Conservation (phyloP, 2,329 filamentous ascomycete species). For the Acephala macrosclerotiorum region DNA sequence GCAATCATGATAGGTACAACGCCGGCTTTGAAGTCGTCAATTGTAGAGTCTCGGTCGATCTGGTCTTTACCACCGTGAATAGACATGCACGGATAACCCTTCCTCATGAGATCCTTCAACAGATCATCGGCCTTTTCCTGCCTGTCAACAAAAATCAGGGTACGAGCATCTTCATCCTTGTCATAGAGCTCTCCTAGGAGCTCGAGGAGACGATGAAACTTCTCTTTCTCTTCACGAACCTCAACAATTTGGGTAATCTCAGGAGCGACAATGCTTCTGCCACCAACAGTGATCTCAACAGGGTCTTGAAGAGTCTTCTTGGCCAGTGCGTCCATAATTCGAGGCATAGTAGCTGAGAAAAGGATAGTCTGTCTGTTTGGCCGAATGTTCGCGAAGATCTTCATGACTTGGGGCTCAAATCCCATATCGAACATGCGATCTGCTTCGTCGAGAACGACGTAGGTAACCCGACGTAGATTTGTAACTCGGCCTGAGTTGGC, state of each 20-base stretch:
- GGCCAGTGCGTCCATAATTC: slow-evolving; percentile 88
- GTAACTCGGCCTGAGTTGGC: slow-evolving; percentile 95
- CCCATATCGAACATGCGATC: slow-evolving; percentile 99
- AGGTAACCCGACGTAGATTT: slow-evolving; percentile 87
- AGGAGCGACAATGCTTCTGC: slow-evolving; percentile 83
- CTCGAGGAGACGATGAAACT: slow-evolving; percentile 85
- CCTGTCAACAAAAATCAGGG: slow-evolving; percentile 89
- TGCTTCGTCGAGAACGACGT: slow-evolving; percentile 95
- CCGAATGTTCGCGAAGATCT: slow-evolving; percentile 90
- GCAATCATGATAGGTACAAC: slow-evolving; percentile 90
- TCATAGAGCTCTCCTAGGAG: slow-evolving; percentile 88
- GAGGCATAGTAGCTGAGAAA: slow-evolving; percentile 96
- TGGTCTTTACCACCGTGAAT: slow-evolving; percentile 96
- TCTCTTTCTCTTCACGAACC: slow-evolving; percentile 80
- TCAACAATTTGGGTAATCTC: slow-evolving; percentile 96
- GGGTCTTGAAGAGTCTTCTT: slow-evolving; percentile 87
- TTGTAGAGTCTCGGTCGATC: slow-evolving; percentile 89
- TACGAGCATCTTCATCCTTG: slow-evolving; percentile 86
- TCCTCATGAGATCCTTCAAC: slow-evolving; percentile 79
- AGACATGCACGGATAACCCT: slow-evolving; percentile 90
- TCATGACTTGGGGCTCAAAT: slow-evolving; percentile 97
- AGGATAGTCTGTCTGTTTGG: slow-evolving; percentile 93
- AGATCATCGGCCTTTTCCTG: slow-evolving; percentile 89
- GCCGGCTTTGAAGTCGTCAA: slow-evolving; percentile 92
- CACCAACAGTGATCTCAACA: slow-evolving; percentile 91